phyloP scores from a whole-genome alignment of 2,329 filamentous ascomycete species.

The Thermochaetoides dissita region DNA sequence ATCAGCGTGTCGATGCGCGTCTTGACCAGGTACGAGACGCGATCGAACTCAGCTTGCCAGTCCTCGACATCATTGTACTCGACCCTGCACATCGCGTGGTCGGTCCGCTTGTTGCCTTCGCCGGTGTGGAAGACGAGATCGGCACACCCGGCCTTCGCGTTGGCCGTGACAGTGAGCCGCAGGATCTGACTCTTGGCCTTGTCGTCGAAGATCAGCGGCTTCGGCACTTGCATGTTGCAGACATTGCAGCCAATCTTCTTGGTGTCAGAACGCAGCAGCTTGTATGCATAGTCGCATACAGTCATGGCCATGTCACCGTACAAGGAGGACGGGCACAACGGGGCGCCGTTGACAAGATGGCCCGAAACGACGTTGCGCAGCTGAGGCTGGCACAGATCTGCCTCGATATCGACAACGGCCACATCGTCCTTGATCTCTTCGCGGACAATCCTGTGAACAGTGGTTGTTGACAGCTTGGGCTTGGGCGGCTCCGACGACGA shows the following conservation, averaged over 20 bases:
- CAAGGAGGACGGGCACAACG: slow-evolving; percentile 38
- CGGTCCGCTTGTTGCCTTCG: slow-evolving; percentile 41
- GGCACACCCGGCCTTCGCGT: slow-evolving; percentile 40
- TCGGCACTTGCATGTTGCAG: slow-evolving; percentile 51
- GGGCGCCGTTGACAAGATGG: slow-evolving; percentile 35
- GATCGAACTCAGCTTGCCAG: slow-evolving; percentile 53
- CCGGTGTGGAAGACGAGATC: slow-evolving; percentile 45
- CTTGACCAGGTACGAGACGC: slow-evolving; percentile 55
- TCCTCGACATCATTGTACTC: slow-evolving; percentile 44
- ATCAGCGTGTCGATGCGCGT: slow-evolving; percentile 43
- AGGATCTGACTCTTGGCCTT: slow-evolving; percentile 40
- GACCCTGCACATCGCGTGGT: slow-evolving; percentile 50
- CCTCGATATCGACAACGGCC: slow-evolving; percentile 48
- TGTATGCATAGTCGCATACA: slow-evolving; percentile 52
- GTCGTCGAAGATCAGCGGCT: slow-evolving; percentile 49
- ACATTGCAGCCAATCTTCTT: slow-evolving; percentile 49
- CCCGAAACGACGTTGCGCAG: slow-evolving; percentile 46
- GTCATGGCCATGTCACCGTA: slow-evolving; percentile 35
- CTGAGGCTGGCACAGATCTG: slow-evolving; percentile 50
- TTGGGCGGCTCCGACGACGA: slow-evolving; percentile 16
- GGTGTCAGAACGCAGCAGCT: slow-evolving; percentile 42
- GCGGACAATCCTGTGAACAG: slow-evolving; percentile 48
- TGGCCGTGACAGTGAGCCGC: slow-evolving; percentile 44
- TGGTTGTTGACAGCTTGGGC: slow-evolving; percentile 48
- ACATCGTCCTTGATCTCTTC: slow-evolving; percentile 49